phyloP scores from a whole-genome alignment of 2,329 filamentous ascomycete genomes.

The Colletotrichum magnum region DNA sequence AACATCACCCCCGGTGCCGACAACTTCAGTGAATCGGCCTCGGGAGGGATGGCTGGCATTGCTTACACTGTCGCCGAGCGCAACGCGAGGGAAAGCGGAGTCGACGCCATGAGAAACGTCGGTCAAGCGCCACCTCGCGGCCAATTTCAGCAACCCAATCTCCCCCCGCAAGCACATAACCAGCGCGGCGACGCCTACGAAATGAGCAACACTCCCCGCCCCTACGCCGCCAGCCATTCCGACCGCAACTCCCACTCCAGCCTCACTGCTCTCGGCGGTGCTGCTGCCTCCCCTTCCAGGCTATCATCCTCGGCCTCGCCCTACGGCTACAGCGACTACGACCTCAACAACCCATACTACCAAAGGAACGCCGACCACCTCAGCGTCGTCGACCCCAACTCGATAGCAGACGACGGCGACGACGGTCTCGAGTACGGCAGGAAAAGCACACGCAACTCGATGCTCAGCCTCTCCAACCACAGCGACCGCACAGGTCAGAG shows the following conservation, averaged over 20 bases:
- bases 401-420: conserved; percentile 89
- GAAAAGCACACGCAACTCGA: conserved; percentile 67
- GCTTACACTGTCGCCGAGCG: conserved; percentile 76
- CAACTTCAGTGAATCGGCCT: conserved; percentile 74
- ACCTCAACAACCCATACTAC: conserved; percentile 77
- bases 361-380: conserved; percentile 65
- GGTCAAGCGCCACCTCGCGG: conserved; percentile 46
- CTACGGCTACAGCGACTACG: conserved; percentile 61
- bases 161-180: conserved; percentile 40
- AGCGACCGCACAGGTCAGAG: conserved; percentile 51
- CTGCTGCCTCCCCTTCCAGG: conserved; percentile 50
- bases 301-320: conserved; percentile 65
- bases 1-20: conserved; percentile 74
- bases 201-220: conserved; percentile 32
- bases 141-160: conserved; percentile 43
- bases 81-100: conserved; percentile 74
- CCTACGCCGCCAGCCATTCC: conserved; percentile 25
- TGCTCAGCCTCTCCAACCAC: conserved; percentile 68
- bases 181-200: conserved; percentile 45
- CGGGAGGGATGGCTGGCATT: conserved; percentile 77
- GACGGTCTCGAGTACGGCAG: conserved; percentile 76
- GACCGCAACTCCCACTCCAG: conserved; percentile 60
- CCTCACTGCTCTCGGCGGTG: conserved; percentile 55
- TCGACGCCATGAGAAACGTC: conserved; percentile 69
- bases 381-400: conserved; percentile 80